These are phyloP conservation scores for Talaromyces sp. DNA, from an alignment of 2,329 filamentous ascomycete species.

Conservation along the genomic window DNA sequence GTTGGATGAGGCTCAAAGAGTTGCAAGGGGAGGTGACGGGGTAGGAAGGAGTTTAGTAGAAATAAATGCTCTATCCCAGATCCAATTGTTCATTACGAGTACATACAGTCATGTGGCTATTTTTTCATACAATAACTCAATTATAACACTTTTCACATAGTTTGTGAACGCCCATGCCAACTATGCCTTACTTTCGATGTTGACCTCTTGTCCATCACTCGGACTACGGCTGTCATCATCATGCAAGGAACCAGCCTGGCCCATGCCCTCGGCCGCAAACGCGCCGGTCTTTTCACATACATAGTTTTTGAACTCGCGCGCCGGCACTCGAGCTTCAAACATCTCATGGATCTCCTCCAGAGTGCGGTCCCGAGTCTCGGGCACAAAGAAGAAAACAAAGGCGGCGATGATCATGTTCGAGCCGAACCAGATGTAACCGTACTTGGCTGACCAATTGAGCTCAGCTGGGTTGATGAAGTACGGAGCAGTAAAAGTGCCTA, in stretches of 20 bases:
- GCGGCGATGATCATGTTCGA: constrained; percentile 30
- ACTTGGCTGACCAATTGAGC: constrained; percentile 30
- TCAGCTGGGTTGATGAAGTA: constrained; percentile 43
- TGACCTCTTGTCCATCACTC: background rate
- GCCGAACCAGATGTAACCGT: constrained; percentile 39
- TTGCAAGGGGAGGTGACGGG: constrained; percentile 34
- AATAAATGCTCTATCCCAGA: background rate
- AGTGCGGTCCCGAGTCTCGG: constrained; percentile 23
- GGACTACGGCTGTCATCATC: background rate
- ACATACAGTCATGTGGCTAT: background rate
- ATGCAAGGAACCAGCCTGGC: background rate
- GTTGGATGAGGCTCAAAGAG: constrained; percentile 35
- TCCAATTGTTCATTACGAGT: too few species aligned
- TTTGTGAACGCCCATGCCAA: background rate
- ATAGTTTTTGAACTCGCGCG: constrained; percentile 4
- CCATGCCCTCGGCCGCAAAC: background rate
- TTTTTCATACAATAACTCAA: background rate
- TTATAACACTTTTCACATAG: background rate
- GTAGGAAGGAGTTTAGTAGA: background rate
- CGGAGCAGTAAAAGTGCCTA: constrained; percentile 37
- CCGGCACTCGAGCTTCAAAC: constrained; percentile 2
- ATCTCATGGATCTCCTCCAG: constrained; percentile 20
- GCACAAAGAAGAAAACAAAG: constrained; percentile 28
- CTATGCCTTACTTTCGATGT: background rate
- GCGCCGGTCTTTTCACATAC: constrained; percentile 5